These are phyloP conservation scores for Vaccinium macrocarpon DNA, from an alignment of 148 eudicot genomes.

Conservation along the genomic window DNA sequence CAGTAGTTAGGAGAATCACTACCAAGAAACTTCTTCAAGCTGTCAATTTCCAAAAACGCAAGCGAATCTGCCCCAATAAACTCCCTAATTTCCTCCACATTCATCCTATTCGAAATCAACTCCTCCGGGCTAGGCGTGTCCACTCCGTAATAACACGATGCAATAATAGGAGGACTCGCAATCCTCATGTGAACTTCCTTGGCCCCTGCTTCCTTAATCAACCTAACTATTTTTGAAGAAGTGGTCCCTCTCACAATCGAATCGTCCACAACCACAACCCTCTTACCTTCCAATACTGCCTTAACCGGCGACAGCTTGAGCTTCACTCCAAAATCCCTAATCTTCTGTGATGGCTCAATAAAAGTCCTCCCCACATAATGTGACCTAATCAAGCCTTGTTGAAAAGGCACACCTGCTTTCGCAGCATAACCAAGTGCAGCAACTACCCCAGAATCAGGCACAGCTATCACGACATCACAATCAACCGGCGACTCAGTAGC, in stretches of 20 bases:
- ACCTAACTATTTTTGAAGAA: slow-evolving; percentile 75
- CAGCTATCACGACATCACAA: slow-evolving; percentile 92
- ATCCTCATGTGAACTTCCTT: slow-evolving; percentile 76
- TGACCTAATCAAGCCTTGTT: slow-evolving; percentile 78
- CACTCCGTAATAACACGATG: slow-evolving; percentile 86
- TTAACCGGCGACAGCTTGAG: slow-evolving; percentile 64
- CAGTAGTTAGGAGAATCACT: slow-evolving; percentile 50
- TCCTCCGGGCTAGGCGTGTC: slow-evolving; percentile 88
- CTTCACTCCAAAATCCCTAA: slow-evolving; percentile 83
- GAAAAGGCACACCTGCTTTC: slow-evolving; percentile 63
- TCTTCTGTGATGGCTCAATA: slow-evolving; percentile 83
- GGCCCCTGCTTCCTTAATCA: slow-evolving; percentile 80
- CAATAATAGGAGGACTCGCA: slow-evolving; percentile 66
- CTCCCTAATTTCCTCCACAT: slow-evolving; percentile 53
- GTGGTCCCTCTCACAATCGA: slow-evolving; percentile 92
- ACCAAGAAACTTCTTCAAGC: slow-evolving; percentile 55
- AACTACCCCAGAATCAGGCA: slow-evolving; percentile 91
- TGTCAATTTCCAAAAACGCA: slow-evolving; percentile 63
- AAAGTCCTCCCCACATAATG: slow-evolving; percentile 86
- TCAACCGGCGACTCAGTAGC: slow-evolving; percentile 72
- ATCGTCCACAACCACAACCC: slow-evolving; percentile 93
- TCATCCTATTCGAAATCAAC: slow-evolving; percentile 78
- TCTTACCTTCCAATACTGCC: slow-evolving; percentile 65
- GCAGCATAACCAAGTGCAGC: slow-evolving; percentile 86
- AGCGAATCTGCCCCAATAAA: slow-evolving; percentile 71